Base-by-base conservation (phyloP, 164 flowering plant species). In the Magnolia officinalis region DNA sequence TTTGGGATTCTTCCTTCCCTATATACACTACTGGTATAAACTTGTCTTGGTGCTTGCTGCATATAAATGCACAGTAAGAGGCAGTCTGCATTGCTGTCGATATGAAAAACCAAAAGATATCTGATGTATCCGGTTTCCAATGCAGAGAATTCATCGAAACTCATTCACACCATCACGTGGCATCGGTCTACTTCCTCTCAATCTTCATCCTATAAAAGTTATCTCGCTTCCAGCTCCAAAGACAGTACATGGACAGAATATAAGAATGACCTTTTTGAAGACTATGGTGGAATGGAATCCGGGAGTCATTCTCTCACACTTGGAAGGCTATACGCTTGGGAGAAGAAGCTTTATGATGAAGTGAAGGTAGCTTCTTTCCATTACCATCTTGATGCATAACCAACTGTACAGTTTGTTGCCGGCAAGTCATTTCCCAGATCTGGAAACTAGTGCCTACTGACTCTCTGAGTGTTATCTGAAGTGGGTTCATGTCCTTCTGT, bases 311-410 rank as follows among this genome's bases (percentile, higher is more conserved):
- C 96, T 2, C 80, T 86, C 21, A 95, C 98, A 0, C 85, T 95
- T 13, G 98, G 87, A 76, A 85, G 98, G 75, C 80, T 93, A 9
- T 93, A 91, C 84, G 98, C 97, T 72, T 95, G 98, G 98, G 98
- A 95, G 75, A 95, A 93, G 89, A 95, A 95, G 85, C 92, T 95
- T 1, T 95, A 89, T 75, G 93, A 95, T 82, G 97, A 95, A 78
- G 98, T 95, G 63, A 95, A 95, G 97, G 98, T 93, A 87, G 69
- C 49, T 45, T 11, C 23, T 61, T 71, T 50, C 55, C 67, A 66
- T 65, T 21, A 26, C 45, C 45, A 5, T 37, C 6, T 37, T 37
- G 63, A 52, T 14, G 21, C 16, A 24, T 1, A 21, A 29, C 13
- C 13, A 29, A 20, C 71, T 31, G 50, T 37, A 37, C 45, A 9